Conservation (phyloP, 2,329 filamentous ascomycete species). For the Aspergillus udagawae region DNA sequence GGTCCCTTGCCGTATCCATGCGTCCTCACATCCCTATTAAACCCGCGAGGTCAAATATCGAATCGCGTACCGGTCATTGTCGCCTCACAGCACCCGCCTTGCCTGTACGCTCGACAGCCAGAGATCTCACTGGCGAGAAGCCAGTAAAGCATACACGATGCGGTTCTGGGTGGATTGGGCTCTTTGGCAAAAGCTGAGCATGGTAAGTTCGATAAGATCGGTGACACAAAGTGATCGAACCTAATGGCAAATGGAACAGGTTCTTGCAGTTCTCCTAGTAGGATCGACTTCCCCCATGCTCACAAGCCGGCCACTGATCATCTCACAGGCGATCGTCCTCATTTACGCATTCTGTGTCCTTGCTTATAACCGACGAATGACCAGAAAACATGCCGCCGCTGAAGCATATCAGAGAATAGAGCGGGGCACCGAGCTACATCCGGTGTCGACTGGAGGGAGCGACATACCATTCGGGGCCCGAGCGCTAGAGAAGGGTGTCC, state of each 20-base stretch:
- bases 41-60: not conserved
- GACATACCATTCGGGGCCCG: constrained; percentile 82
- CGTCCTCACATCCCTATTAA: not conserved
- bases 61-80: not conserved
- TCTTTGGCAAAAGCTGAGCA: constrained; percentile 85
- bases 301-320: constrained; percentile 25
- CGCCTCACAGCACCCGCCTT: not conserved
- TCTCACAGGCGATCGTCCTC: constrained; percentile 58
- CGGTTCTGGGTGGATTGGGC: constrained; percentile 67
- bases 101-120: not conserved
- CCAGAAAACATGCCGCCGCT: constrained; percentile 59
- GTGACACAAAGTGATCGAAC: not conserved
- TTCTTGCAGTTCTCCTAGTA: constrained; percentile 68
- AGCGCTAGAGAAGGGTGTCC: constrained; percentile 76
- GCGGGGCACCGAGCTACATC: constrained; percentile 48
- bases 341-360: constrained; percentile 65
- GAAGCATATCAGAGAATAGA: constrained; percentile 62
- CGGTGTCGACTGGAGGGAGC: constrained; percentile 50
- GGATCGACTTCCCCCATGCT: constrained; percentile 6
- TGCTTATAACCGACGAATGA: constrained; percentile 50
- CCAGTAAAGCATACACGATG: constrained; percentile 20
- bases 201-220: constrained; percentile 56
- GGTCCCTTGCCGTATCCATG: not conserved
- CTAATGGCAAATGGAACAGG: constrained; percentile 45
- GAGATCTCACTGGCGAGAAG: not conserved